A percentile compares a stretch with the other conserved stretches of the same genome.
Evolutionary conservation across 345 rosid species (phyloP).

Genomic region (Rhodamnia rubescens): DNA sequence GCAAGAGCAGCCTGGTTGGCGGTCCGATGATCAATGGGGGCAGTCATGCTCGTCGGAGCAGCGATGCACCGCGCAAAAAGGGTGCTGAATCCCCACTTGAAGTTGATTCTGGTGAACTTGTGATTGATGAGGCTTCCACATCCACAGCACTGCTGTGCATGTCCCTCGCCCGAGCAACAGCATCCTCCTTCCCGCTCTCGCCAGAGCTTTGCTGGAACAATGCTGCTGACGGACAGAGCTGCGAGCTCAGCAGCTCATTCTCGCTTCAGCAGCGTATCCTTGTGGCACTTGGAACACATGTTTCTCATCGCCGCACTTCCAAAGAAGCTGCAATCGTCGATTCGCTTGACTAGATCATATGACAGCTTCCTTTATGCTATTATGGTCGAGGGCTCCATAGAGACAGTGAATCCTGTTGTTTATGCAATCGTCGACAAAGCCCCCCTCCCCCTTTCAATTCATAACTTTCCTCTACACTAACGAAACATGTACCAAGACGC

Average conservation of each 20-base stretch:
- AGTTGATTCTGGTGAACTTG: not conserved
- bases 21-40: slow-evolving; percentile 12
- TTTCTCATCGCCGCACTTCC: no score
- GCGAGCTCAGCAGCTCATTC: not conserved
- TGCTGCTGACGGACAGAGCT: not conserved
- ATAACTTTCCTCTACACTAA: not conserved
- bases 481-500: not conserved
- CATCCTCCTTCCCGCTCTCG: not conserved
- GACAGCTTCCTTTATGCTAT: not conserved
- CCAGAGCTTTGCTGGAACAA: not conserved
- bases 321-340: not conserved
- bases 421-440: not conserved
- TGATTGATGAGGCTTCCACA: not conserved
- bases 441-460: no score
- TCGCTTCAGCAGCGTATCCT: no score
- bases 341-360: not conserved
- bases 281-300: no score
- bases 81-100: not conserved
- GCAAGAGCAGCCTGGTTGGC: slow-evolving; percentile 12
- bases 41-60: slow-evolving; percentile 23
- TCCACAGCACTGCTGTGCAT: not conserved
- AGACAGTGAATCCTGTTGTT: not conserved
- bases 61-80: slow-evolving; percentile 11
- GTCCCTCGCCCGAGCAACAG: not conserved
- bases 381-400: not conserved